These are phyloP conservation scores for Colletotrichum tanaceti DNA, from an alignment of 2,329 filamentous ascomycete genomes.

Conservation along the genomic window DNA sequence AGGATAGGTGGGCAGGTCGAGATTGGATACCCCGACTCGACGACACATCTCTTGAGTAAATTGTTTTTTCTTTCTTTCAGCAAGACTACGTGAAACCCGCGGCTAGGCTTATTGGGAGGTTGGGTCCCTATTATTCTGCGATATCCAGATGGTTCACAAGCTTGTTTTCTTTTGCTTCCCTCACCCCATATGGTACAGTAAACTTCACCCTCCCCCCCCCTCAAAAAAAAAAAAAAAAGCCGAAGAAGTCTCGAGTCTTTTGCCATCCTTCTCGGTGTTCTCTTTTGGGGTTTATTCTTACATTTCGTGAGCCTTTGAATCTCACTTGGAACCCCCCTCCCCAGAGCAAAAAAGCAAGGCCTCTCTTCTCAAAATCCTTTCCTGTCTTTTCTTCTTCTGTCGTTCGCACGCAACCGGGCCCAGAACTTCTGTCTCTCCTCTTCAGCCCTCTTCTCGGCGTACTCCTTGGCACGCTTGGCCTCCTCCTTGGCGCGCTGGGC, in stretches of 20 bases:
- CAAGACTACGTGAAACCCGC: not conserved
- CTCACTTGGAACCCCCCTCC: not conserved
- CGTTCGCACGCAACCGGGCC: constrained; percentile 42
- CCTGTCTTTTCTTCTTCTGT: constrained; percentile 44
- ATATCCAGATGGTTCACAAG: constrained; percentile 11
- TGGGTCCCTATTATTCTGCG: constrained; percentile 24
- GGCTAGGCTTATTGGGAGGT: not conserved
- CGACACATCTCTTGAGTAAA: too few relatives aligned
- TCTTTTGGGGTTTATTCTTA: constrained; percentile 5
- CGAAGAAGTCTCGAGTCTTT: not conserved
- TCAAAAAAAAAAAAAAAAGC: too few relatives aligned
- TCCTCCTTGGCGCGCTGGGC: constrained; percentile 50
- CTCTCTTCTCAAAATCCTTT: constrained; percentile 43
- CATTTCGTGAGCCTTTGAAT: not conserved
- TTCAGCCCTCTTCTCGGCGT: constrained; percentile 51
- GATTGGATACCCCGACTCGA: too few relatives aligned
- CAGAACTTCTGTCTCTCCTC: constrained; percentile 52
- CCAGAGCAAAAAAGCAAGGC: constrained; percentile 3
- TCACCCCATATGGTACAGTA: constrained; percentile 33
- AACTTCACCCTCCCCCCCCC: not conserved
- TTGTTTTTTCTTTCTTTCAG: too few relatives aligned
- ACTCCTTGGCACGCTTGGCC: constrained; percentile 50
- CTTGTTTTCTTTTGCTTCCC: constrained; percentile 1
- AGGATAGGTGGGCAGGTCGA: too few relatives aligned
- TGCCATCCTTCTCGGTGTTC: not conserved